phyloP scores from a whole-genome alignment of 1,139 yeast genomes.

The Ashbya aceris region DNA sequence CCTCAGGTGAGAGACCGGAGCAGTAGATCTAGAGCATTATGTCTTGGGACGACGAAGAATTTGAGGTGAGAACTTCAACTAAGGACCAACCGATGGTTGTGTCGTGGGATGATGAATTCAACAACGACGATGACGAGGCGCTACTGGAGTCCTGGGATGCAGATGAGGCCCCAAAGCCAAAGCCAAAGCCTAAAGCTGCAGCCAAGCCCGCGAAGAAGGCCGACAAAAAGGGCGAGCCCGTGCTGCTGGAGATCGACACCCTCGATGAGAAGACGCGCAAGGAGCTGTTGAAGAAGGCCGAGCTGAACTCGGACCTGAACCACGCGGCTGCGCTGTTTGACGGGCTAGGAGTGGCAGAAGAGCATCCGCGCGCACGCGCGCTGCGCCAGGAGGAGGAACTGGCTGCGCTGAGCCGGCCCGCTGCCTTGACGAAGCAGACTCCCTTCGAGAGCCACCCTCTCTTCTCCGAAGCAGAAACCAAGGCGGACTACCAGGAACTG shows the following conservation, averaged over 20 bases:
- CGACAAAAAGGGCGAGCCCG: slow-evolving; percentile 25
- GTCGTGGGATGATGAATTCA: slow-evolving; percentile 72
- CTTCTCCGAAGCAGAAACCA: slow-evolving; percentile 64
- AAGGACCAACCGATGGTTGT: slow-evolving; percentile 42
- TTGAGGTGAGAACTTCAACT: slow-evolving; percentile 53
- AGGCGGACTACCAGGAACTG: slow-evolving; percentile 73
- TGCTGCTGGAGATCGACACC: slow-evolving; percentile 45
- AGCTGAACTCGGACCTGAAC: slow-evolving; percentile 75
- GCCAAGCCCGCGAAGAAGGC: slow-evolving; percentile 34
- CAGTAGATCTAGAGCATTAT: slow-evolving; percentile 9
- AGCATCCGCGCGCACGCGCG: slow-evolving; percentile 62
- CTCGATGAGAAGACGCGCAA: slow-evolving; percentile 60
- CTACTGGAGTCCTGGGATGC: slow-evolving; percentile 86
- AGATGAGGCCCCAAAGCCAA: slow-evolving; percentile 39
- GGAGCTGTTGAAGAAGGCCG: slow-evolving; percentile 69
- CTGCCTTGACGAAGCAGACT: slow-evolving; percentile 48
- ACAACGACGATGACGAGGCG: slow-evolving; percentile 59
- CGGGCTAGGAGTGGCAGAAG: slow-evolving; percentile 65
- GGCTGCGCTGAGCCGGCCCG: slow-evolving; percentile 30
- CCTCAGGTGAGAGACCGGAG: not conserved
- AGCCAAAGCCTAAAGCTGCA: slow-evolving; percentile 31
- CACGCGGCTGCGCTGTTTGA: slow-evolving; percentile 91
- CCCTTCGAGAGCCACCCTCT: slow-evolving; percentile 68
- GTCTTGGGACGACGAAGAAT: slow-evolving; percentile 77
- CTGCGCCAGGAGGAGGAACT: slow-evolving; percentile 42